phyloP scores from a whole-genome alignment of 2,329 filamentous ascomycete species.

The Diaporthe batatas region DNA sequence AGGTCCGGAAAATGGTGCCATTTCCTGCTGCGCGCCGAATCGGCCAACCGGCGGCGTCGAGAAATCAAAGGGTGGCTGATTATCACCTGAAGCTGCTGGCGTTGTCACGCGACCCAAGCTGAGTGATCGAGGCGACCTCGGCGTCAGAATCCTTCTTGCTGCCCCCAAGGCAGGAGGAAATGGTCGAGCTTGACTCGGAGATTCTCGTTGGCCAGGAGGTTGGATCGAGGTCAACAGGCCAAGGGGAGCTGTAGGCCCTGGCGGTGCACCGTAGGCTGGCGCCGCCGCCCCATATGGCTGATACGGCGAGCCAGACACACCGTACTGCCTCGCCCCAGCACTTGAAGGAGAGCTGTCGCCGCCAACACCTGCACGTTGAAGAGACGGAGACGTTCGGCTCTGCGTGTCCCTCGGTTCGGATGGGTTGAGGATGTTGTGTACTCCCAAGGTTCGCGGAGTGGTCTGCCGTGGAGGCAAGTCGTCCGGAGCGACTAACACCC shows the following conservation, averaged over 20 bases:
- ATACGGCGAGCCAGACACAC: constrained; percentile 44
- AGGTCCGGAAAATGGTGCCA: constrained; percentile 44
- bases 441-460: constrained; percentile 54
- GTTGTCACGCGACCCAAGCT: constrained; percentile 58
- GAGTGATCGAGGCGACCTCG: constrained; percentile 68
- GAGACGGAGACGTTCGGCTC: constrained; percentile 41
- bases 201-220: constrained; percentile 40
- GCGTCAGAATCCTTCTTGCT: constrained; percentile 66
- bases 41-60: constrained; percentile 44
- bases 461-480: constrained; percentile 49
- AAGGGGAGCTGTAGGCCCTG: constrained; percentile 20
- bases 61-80: constrained; percentile 47
- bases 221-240: constrained; percentile 40
- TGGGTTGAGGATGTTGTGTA: constrained; percentile 62
- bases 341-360: constrained; percentile 43
- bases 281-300: constrained; percentile 34
- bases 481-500: constrained; percentile 48
- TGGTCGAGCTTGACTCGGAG: constrained; percentile 37
- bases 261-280: constrained; percentile 38
- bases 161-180: constrained; percentile 46
- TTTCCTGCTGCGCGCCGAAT: constrained; percentile 43
- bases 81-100: constrained; percentile 48
- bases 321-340: constrained; percentile 46
- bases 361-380: constrained; percentile 43
- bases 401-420: constrained; percentile 49